Percentiles rank a stretch among this genome's conserved stretches.
phyloP scores from a whole-genome alignment of 345 rosid genomes.

The Aquilaria sinensis region DNA sequence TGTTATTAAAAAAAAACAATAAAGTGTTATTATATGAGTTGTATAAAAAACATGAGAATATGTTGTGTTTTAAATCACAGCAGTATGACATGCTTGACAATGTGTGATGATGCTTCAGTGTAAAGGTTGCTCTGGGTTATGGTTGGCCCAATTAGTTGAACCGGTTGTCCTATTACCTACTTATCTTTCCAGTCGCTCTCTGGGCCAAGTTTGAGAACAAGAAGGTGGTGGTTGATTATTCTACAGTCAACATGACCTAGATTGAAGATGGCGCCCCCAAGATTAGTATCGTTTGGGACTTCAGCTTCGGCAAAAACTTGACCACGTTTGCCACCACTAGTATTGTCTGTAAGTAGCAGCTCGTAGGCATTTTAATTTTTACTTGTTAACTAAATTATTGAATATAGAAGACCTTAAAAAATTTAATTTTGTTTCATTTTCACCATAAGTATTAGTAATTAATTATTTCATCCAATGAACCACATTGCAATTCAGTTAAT shows the following conservation, averaged over 20 bases:
- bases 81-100: no score
- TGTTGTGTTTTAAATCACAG: no score
- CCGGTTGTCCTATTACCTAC: neutral
- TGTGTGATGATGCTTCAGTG: no score
- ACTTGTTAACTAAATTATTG: neutral
- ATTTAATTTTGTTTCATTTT: no score
- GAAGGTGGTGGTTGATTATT: conserved; percentile 17
- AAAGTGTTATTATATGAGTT: no score
- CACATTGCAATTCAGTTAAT: no score
- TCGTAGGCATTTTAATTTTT: neutral
- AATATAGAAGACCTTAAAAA: neutral
- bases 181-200: conserved; percentile 18
- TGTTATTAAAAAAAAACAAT: no score
- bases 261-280: conserved; percentile 35
- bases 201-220: conserved; percentile 24
- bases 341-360: conserved; percentile 28
- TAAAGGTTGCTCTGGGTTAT: no score
- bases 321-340: conserved; percentile 19
- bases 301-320: conserved; percentile 26
- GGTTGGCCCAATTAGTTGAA: no score
- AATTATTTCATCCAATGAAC: no score
- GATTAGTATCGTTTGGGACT: conserved; percentile 25
- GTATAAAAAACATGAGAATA: no score
- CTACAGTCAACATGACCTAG: conserved; percentile 15
- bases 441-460: no score